Base-by-base conservation (phyloP, 2,329 filamentous ascomycete species). In the Colletotrichum acutatum region DNA sequence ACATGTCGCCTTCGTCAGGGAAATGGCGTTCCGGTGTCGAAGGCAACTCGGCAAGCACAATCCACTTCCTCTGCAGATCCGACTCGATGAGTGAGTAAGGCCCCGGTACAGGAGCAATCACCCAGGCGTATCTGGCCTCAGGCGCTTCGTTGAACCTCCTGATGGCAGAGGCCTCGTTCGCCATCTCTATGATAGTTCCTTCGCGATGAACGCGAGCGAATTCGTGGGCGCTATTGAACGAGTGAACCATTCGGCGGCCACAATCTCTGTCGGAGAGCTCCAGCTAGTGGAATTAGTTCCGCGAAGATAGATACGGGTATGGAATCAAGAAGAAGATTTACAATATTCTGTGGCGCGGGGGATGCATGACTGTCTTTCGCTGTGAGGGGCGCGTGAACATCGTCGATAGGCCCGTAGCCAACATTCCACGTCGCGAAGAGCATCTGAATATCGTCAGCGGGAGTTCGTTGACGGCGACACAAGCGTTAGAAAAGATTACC, bases 201-300 rank as follows among this genome's bases (percentile, higher is more conserved):
- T 72, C 62, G 3, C 68, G 57, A 34, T 74, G 71, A 7, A 72
- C 68, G 12, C 37, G 62, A 16, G 62, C 71, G 6, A 71, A 74
- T 24, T 74, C 71, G 2, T 61, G 54, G 24, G 52, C 30, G 56
- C 34, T 65, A 6, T 24, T 46, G 14, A 73, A 73, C 0, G 71
- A 73, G 30, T 73, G 71, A 12, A 73, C 71, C 71, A 73, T 73
- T 5, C 52, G 66, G 22, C 30, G 49, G 1, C 71, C 71, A 6
- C 66, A 70, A 1, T 28, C 19, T n/a, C 71, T 60, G 3, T 66
- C 53, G 12, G 34, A 16, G 19, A 32, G 42, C 56, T 61, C 42
- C 8, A 49, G 56, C 19, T 66, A 22, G 11, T n/a, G 2, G 5
- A n/a, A n/a, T 64, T 34, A 53, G 22, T 11, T 26, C 32, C 9